Conservation (phyloP, 768 basidiomycete species). For the Dendrothele bispora region DNA sequence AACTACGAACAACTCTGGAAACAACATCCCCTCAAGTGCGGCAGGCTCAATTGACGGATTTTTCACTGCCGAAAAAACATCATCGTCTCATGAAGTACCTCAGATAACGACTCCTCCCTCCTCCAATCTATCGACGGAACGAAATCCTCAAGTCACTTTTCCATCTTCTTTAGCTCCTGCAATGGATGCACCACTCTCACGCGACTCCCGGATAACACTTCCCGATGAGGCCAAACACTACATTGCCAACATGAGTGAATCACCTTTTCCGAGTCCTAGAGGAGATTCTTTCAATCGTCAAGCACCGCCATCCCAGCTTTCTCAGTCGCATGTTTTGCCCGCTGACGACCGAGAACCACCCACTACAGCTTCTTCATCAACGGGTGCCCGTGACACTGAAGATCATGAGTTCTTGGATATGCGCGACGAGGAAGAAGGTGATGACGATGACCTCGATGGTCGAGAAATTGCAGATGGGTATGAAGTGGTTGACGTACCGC, state of each 20-base stretch:
- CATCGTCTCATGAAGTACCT: too few species aligned
- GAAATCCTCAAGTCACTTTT: conserved; percentile 23
- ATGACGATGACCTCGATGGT: conserved; percentile 42
- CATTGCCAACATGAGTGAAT: conserved; percentile 67
- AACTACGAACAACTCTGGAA: conserved; percentile 29
- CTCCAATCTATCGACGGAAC: conserved; percentile 8
- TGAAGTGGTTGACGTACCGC: conserved; percentile 8
- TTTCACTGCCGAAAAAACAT: neutral
- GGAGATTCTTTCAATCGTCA: conserved; percentile 30
- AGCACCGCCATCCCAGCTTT: neutral
- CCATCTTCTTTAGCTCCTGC: conserved; percentile 26
- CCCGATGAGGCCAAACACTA: conserved; percentile 79
- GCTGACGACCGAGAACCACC: conserved; percentile 2
- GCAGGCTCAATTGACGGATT: conserved; percentile 19
- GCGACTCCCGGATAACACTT: conserved; percentile 68
- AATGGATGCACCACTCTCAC: conserved; percentile 30
- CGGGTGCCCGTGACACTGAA: conserved; percentile 18
- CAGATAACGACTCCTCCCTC: conserved; percentile 18
- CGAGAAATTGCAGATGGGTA: conserved; percentile 15
- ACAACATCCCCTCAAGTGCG: conserved; percentile 16
- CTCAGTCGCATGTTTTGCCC: conserved; percentile 8
- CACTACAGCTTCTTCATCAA: neutral
- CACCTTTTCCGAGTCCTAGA: conserved; percentile 56
- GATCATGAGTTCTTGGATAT: conserved; percentile 67
- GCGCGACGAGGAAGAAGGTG: conserved; percentile 49